These are phyloP conservation scores for Talaromyces trachyspermus DNA, from an alignment of 495 filamentous ascomycete species.

Conservation along the genomic window DNA sequence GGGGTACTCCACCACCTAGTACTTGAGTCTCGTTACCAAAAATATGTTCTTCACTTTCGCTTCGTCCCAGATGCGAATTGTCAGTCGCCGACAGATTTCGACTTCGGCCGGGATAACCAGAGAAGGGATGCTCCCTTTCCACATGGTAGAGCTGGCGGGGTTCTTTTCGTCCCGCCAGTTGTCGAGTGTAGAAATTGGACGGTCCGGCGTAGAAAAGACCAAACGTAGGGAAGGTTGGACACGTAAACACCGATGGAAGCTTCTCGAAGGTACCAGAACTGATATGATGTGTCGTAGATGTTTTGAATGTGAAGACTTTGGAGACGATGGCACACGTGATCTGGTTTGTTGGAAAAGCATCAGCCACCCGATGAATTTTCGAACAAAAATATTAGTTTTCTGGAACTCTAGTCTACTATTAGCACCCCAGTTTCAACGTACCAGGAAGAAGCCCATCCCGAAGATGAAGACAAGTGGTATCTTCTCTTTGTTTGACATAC, in stretches of 20 bases:
- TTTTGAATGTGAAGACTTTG: constrained; percentile 39
- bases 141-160: not conserved
- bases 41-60: not conserved
- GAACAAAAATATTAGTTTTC: too few species aligned
- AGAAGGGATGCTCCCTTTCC: not conserved
- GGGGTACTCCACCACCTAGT: not conserved
- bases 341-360: too few species aligned
- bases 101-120: not conserved
- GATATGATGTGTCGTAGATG: constrained; percentile 35
- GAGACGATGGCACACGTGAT: constrained; percentile 37
- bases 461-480: constrained; percentile 35
- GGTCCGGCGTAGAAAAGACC: constrained; percentile 27
- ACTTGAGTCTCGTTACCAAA: not conserved
- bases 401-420: not conserved
- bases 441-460: constrained; percentile 37
- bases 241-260: constrained; percentile 38
- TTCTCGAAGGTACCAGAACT: constrained; percentile 45
- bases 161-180: not conserved
- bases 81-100: not conserved
- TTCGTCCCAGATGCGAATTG: not conserved
- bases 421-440: not conserved
- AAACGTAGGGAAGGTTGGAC: constrained; percentile 40
- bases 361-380: too few species aligned
- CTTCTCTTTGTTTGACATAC: constrained; percentile 33
- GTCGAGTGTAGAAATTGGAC: not conserved